These are phyloP conservation scores for Fusarium compactum DNA, from an alignment of 2,329 filamentous ascomycete genomes.

Conservation along the genomic window DNA sequence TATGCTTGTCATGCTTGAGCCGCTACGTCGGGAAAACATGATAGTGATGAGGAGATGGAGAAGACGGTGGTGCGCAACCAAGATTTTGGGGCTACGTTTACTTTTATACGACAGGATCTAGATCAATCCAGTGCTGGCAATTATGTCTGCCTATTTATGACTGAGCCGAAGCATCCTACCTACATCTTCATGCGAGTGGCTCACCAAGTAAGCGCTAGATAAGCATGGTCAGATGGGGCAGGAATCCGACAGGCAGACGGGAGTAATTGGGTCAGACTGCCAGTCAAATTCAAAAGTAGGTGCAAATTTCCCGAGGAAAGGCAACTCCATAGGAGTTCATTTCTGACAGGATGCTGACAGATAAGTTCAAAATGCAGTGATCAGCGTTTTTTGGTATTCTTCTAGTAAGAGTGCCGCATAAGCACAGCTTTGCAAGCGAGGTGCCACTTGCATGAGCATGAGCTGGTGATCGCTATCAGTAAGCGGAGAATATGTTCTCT, in stretches of 20 bases:
- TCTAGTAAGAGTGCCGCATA: neutral
- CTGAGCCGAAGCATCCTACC: neutral
- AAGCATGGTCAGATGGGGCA: neutral
- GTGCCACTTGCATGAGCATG: neutral
- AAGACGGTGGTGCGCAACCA: neutral
- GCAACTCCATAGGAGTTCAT: neutral
- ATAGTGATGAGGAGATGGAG: too few relatives aligned
- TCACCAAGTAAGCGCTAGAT: neutral
- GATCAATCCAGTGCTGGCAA: neutral
- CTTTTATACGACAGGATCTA: neutral
- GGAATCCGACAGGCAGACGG: too few relatives aligned
- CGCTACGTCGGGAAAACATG: neutral
- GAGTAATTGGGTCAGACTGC: neutral
- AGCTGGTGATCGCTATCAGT: neutral
- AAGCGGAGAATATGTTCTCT: neutral
- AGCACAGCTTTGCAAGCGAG: neutral
- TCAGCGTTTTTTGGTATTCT: neutral
- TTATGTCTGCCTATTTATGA: neutral
- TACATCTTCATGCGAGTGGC: neutral
- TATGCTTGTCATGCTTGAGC: neutral
- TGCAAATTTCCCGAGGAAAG: fast-evolving
- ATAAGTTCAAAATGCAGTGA: neutral
- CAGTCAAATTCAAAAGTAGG: neutral
- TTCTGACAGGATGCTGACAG: neutral
- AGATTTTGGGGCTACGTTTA: neutral